Evolutionary conservation across 371 early-diverging fungal genomes (phyloP), one percentile per base, ranked within the genome.

Genomic region (Syncephalis plumigaleata): DNA sequence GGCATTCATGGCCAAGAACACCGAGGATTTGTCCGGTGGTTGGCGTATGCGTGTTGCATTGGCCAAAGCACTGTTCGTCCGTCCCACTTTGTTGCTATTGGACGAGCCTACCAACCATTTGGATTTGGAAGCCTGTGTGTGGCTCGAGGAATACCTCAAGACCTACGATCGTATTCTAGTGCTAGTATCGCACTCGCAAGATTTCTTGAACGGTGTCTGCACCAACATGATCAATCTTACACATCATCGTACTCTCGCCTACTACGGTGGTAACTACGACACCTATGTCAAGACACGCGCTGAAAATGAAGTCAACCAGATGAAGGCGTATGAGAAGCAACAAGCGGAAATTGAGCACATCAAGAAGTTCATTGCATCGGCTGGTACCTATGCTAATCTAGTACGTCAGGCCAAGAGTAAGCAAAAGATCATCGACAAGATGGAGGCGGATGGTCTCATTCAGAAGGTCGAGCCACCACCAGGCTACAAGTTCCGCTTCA

Each of bases 31-130:
- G 68, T 95, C 95, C 61, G 98, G 99, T 78, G 98, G 99, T 57
- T 99, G 99, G 99, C 81, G 95, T 55, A 96, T 96, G 96, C 78
- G 98, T 58, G 96, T 95, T 36, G 85, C 95, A 7, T 72, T 99
- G 26, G 97, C 98, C 42, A 82, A 88, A 60, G 98, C 98, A 39
- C 71, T 99, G 60, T 95, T 94, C 68, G 81, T 87, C 54, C 77
- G 79, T 60, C 98, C 98, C 15, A 97, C 97, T 4, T 67, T 99
- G 9, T 66, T 99, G 58, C 68, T 99, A 49, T 70, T 99, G 54
- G 99, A 99, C 71, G 94, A 99, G 61, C 96, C 96, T 43, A 77
- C 94, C 31, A 98, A 98, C 73, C 93, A 93, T 63, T 75, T 95
- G 70, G 97, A 97, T 72, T 69, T 94, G 56, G 93, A 90, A 57